Evolutionary conservation across 2,329 filamentous ascomycete genomes (phyloP).

Genomic region (Neopestalotiopsis rosae): DNA sequence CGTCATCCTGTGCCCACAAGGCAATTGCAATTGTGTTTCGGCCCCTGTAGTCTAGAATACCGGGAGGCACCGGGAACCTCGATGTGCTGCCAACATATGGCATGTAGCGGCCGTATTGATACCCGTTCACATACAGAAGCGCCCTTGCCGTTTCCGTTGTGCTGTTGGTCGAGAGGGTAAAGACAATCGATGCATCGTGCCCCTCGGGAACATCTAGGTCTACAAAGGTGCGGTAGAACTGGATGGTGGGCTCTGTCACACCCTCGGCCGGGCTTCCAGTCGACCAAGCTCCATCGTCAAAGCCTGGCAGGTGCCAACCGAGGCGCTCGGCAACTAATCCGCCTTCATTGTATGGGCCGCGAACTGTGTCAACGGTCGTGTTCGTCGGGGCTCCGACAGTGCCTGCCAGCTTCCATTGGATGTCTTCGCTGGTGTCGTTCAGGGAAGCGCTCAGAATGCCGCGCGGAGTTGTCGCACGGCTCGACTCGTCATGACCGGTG

Average conservation of each 20-base stretch:
- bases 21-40: constrained; percentile 72
- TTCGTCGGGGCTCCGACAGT: constrained; percentile 67
- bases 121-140: constrained; percentile 77
- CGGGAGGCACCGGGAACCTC: constrained; percentile 74
- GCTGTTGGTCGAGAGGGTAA: constrained; percentile 33
- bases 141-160: constrained; percentile 42
- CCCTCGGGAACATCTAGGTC: constrained; percentile 55
- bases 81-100: constrained; percentile 78
- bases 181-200: constrained; percentile 60
- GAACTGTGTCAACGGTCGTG: constrained; percentile 60
- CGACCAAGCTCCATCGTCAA: constrained; percentile 53
- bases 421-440: constrained; percentile 41
- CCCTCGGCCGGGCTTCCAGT: constrained; percentile 46
- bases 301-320: constrained; percentile 63
- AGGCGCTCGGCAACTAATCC: constrained; percentile 67
- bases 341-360: constrained; percentile 71
- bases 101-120: constrained; percentile 66
- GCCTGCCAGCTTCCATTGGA: constrained; percentile 70
- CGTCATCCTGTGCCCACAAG: constrained; percentile 69
- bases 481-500: constrained; percentile 70
- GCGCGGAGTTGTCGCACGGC: constrained; percentile 61
- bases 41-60: constrained; percentile 73
- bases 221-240: constrained; percentile 63
- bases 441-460: constrained; percentile 68
- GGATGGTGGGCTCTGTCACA: constrained; percentile 54